phyloP scores from a whole-genome alignment of 306 rosid genomes.

The Trichosanthes truncata region DNA sequence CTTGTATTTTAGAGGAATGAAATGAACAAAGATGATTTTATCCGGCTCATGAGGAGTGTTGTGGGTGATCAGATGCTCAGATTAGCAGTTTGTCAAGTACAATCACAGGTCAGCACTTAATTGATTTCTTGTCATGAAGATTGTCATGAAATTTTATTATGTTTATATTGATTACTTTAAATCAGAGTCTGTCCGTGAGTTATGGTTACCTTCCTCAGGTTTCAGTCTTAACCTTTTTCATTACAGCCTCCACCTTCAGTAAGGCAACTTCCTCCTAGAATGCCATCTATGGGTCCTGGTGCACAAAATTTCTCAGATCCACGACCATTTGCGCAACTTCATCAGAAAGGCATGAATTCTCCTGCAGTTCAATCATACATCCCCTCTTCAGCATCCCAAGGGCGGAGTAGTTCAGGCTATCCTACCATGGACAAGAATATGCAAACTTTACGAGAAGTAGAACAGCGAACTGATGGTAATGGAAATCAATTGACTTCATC shows the following conservation, averaged over 20 bases:
- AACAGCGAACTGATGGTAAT: constrained; percentile 16
- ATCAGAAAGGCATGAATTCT: constrained; percentile 55
- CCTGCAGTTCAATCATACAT: constrained; percentile 46
- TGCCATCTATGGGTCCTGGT: constrained; percentile 45
- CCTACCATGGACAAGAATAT: constrained; percentile 32
- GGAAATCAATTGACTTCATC: constrained; percentile 46
- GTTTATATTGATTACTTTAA: background rate
- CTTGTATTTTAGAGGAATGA: constrained; percentile 53
- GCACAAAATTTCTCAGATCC: constrained; percentile 53
- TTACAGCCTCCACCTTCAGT: constrained; percentile 35
- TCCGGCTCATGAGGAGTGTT: constrained; percentile 59
- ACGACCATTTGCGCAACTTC: constrained; percentile 56
- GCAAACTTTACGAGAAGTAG: constrained; percentile 40
- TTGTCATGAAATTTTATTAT: background rate
- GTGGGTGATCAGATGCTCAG: constrained; percentile 91
- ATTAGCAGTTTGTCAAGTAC: constrained; percentile 58
- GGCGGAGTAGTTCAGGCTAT: constrained; percentile 27
- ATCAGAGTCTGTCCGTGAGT: background rate
- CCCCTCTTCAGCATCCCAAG: constrained; percentile 41
- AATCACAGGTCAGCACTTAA: constrained; percentile 43
- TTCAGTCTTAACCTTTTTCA: constrained; percentile 17
- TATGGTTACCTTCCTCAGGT: background rate
- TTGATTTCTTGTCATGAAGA: background rate
- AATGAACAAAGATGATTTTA: constrained; percentile 72
- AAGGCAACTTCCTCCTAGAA: constrained; percentile 53